Evolutionary conservation across 768 basidiomycete genomes (phyloP), one percentile per base, ranked within the genome.

Genomic region (Lactarius pseudohatsudake): DNA sequence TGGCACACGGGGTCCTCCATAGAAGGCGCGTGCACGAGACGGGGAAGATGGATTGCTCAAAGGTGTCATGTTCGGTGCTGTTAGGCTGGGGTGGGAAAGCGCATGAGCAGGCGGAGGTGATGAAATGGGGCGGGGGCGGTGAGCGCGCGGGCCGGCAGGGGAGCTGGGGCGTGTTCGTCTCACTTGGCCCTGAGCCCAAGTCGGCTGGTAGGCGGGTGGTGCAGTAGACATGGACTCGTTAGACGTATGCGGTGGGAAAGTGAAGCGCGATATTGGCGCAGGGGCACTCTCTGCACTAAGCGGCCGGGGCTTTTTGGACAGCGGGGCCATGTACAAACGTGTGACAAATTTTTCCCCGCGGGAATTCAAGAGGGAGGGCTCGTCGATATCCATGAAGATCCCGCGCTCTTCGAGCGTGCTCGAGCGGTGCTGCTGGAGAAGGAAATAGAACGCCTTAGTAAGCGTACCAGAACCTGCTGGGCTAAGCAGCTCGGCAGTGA

Each of bases 361-460:
- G 5, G 69, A 70, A 64, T 69, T 72, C 16, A 73, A 61, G 13
- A 74, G 67, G 22, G 59, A 58, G 13, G 57, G 36, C 38, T 75
- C 75, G 64, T 78, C 77, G 11, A 73, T 57, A 57, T 79, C 75
- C 65, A 79, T 75, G 61, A 81, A 76, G 59, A 79, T 82, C n/a
- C 81, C 82, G 72, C 84, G 80, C 56, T 85, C 82, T 72, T 84
- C 79, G 71, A 86, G 77, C 0, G 79, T 79, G 63, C 84, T 85
- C 71, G 92, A 88, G 65, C 90, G 85, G 72, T 93, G 91, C 75
- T 84, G 84, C 47, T 85, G 80, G 22, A 96, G 83, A 43, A 96
- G 83, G 74, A 89, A 93, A 74, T 95, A 96, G 76, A 95, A 94
- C 0, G 91, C 91, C 74, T 96, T 96, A 11, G 92, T 90, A 66